Base-by-base conservation (phyloP, 345 rosid genomes). In the Eucalyptus lansdowneana region DNA sequence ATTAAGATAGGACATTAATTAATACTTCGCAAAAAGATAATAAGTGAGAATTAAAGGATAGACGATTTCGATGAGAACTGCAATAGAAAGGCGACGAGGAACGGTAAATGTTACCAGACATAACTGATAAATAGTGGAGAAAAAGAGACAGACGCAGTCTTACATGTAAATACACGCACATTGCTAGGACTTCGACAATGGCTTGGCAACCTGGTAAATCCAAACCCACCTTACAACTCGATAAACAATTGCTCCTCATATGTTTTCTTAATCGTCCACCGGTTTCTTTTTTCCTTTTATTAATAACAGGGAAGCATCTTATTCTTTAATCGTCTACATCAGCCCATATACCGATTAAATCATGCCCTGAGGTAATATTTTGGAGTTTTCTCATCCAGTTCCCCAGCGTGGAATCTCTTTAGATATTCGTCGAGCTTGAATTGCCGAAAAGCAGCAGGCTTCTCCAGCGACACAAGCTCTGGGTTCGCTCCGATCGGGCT, bases 351-450 rank as follows among this genome's bases (percentile, higher is more conserved):
- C 42, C 80, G 34, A 37, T 31, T 67, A 31, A n/a, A 67, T 34
- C 34, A 34, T 34, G 34, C 34, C 34, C 34, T 34, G 34, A 34
- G 34, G 34, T 34, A 34, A 34, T 93, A 72, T 44, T 88, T 88
- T 86, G 92, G 85, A 80, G 94, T 45, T 88, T 89, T 92, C 25
- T 93, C 95, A 90, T 92, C 95, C 89, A 92, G 50, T 67, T 93
- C 93, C 91, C 91, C 92, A 2, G 93, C 44, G 87, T 89, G 88
- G 91, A 92, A 94, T 87, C 92, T 92, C 80, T 24, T 87, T 65
- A 92, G 14, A 88, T 87, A 95, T 37, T 93, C 94, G 0, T 4
- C 37, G 37, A 88, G 80, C 16, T 40, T 72, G 45, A 95, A 94
- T n/a, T 91, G 92, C 60, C 90, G 45, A 86, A 91, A 94, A 11